Evolutionary conservation across 192 early-diverging fungal genomes (phyloP).

Genomic region (Umbelopsis isabellina): DNA sequence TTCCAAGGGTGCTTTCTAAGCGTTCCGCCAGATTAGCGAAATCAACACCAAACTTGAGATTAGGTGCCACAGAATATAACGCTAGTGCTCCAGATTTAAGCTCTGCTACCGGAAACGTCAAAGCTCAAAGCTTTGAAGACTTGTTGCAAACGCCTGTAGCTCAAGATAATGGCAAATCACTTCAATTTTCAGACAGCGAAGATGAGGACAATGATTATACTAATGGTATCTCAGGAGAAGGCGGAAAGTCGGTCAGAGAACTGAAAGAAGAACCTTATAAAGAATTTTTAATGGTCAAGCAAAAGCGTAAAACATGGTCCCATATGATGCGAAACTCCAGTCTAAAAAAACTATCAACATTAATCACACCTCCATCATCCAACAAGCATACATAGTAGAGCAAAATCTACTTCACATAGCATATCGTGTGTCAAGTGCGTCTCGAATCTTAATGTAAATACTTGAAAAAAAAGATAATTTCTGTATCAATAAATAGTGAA

Average conservation of each 20-base stretch:
- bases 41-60: constrained; percentile 14
- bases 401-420: background rate
- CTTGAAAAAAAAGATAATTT: background rate
- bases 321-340: constrained; percentile 13
- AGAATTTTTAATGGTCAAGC: background rate
- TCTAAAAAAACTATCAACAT: constrained; percentile 17
- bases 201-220: background rate
- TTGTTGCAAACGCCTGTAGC: background rate
- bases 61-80: background rate
- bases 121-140: constrained; percentile 6
- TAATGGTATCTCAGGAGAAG: background rate
- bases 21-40: background rate
- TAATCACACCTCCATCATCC: background rate
- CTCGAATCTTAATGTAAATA: background rate
- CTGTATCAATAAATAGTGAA: background rate
- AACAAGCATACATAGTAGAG: background rate
- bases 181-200: constrained; percentile 8
- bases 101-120: background rate
- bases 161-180: background rate
- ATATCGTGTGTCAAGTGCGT: background rate
- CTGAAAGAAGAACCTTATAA: constrained; percentile 19
- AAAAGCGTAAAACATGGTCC: constrained; percentile 19
- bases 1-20: constrained; percentile 13
- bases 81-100: constrained; percentile 10
- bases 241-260: background rate